Percentiles rank a stretch among this genome's conserved stretches.
Evolutionary conservation across 2,329 filamentous ascomycete genomes (phyloP).

Genomic region (Myriangium duriaei): DNA sequence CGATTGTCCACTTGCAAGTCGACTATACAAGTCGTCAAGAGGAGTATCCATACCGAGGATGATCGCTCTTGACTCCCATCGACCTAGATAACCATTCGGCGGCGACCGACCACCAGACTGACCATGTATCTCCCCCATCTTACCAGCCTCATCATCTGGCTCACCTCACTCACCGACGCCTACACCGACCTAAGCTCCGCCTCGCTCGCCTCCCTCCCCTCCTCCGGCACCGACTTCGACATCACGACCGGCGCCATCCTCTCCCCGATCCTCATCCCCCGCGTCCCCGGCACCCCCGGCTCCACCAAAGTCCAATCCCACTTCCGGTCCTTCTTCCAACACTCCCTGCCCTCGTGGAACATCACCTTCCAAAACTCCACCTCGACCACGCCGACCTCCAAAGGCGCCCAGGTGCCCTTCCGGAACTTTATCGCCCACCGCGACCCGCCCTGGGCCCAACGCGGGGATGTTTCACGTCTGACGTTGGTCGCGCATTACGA

Average conservation of each 20-base stretch:
- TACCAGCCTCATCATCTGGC: too few species aligned
- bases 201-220: slow-evolving; percentile 58
- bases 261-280: slow-evolving; percentile 73
- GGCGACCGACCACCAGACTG: too few species aligned
- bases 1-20: too few species aligned
- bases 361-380: slow-evolving; percentile 85
- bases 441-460: slow-evolving; percentile 69
- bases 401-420: slow-evolving; percentile 63
- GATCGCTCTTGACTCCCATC: too few species aligned
- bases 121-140: too few species aligned
- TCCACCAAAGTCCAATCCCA: slow-evolving; percentile 62
- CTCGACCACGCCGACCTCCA: slow-evolving; percentile 63
- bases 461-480: slow-evolving; percentile 65
- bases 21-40: too few species aligned
- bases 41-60: too few species aligned
- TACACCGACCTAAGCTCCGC: slow-evolving; percentile 60
- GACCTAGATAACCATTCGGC: too few species aligned
- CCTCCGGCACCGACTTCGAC: slow-evolving; percentile 57
- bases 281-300: slow-evolving; percentile 77
- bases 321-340: slow-evolving; percentile 69
- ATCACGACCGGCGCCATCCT: slow-evolving; percentile 64
- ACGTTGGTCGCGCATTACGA: slow-evolving; percentile 93
- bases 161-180: slow-evolving; percentile 26
- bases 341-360: slow-evolving; percentile 64
- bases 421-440: slow-evolving; percentile 74